Base-by-base conservation (phyloP, 2,329 filamentous ascomycete genomes). In the Cordyceps cicadae region DNA sequence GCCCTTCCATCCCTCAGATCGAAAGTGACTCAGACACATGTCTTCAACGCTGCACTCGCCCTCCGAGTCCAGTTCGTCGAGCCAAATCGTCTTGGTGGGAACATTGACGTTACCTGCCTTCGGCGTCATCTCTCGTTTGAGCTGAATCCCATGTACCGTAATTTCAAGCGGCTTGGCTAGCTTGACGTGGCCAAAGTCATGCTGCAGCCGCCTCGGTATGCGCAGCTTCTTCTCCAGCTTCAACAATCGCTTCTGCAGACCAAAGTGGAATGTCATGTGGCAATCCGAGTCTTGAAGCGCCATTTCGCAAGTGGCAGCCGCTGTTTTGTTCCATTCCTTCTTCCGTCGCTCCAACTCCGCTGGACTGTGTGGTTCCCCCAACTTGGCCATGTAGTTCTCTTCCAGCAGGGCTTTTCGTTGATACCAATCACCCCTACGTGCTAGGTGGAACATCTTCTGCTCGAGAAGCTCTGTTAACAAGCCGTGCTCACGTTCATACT, bases 331-430 rank as follows among this genome's bases (percentile, higher is more conserved):
- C 92, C 92, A 99, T 65, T 89, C 81, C 67, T 87, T 93, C 75
- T 90, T 94, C 69, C 88, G 88, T 56, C 75, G 69, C 32, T 81
- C 80, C 4, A 68, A 49, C 39, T 78, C 71, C 4, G 68, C 62
- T 5, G 71, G 73, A 2, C 67, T 66, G 0, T 74, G 72, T 2
- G 72, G 72, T 0, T 81, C 76, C 34, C 77, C 79, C 6, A 89
- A 70, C 5, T 81, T 77, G 68, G 86, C 81, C 89, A 97, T 92
- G 72, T 99, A 97, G 70, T 95, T 92, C 71, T 99, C 94, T 75
- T 99, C 94, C 2, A 99, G 74, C 1, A 99, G 77, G 1, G 93
- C 94, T 74, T 95, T 96, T 21, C 94, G 89, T 70, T 97, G 92
- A 70, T 97, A 97, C 94, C 94, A 99, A 0, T 87, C 85, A 0